Percentiles rank a stretch among this genome's conserved stretches.
Conservation (phyloP, 805 yeast species). For the Saturnispora gosingensis region DNA sequence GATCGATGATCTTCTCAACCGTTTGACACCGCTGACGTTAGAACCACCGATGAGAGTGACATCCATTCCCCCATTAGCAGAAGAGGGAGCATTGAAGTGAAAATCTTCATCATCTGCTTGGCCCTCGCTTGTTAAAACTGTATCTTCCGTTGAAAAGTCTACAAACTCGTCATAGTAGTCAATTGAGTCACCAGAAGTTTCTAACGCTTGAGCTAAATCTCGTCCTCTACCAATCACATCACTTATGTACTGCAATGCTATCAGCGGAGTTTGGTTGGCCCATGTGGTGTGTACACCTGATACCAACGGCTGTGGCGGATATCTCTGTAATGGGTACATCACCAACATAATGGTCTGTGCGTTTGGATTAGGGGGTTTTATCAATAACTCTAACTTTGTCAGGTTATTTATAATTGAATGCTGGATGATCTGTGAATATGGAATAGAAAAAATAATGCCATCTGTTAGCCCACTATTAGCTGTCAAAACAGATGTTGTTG, state of each 20-base stretch:
- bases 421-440: constrained; percentile 17
- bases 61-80: constrained; percentile 20
- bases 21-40: constrained; percentile 15
- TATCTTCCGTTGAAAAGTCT: neutral
- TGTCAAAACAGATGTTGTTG: constrained; percentile 4
- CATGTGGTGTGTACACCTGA: constrained; percentile 17
- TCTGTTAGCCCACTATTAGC: neutral
- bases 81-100: constrained; percentile 10
- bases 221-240: constrained; percentile 18
- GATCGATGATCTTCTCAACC: constrained; percentile 15
- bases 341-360: neutral
- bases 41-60: constrained; percentile 21
- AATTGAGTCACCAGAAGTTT: neutral
- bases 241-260: constrained; percentile 16
- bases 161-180: neutral
- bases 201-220: constrained; percentile 6
- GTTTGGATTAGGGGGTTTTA: neutral
- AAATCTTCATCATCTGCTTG: constrained; percentile 22
- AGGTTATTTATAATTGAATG: constrained; percentile 15
- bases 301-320: constrained; percentile 13
- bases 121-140: constrained; percentile 19
- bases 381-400: constrained; percentile 8
- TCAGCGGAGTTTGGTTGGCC: constrained; percentile 9
- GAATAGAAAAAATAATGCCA: constrained; percentile 14
- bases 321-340: constrained; percentile 16